Conservation (phyloP, 257 asterid species). For the Scutellaria galericulata region DNA sequence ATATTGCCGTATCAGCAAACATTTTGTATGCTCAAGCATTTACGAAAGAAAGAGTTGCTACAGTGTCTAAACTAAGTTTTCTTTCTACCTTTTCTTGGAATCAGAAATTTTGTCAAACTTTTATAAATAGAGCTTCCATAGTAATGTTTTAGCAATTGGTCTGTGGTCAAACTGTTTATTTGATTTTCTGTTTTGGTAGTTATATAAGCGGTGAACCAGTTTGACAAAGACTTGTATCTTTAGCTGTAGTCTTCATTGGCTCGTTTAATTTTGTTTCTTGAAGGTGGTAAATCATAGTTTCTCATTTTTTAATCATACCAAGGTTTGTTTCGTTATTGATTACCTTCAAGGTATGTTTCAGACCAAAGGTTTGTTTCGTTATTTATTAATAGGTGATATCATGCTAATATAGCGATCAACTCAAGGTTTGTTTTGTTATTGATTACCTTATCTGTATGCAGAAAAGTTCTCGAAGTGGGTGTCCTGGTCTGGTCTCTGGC, state of each 20-base stretch:
- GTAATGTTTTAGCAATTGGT: background rate
- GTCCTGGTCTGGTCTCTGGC: conserved; percentile 91
- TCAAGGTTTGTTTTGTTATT: conserved; percentile 20
- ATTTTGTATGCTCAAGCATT: background rate
- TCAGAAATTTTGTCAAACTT: conserved; percentile 6
- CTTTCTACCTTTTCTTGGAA: background rate
- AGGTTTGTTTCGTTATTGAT: conserved; percentile 26
- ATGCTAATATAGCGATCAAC: conserved; percentile 11
- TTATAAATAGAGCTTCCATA: background rate
- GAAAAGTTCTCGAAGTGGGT: conserved; percentile 86
- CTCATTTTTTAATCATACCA: conserved; percentile 9
- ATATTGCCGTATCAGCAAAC: background rate
- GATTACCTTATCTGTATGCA: conserved; percentile 46
- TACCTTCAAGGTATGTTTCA: background rate
- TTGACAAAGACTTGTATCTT: background rate
- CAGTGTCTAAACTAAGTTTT: background rate
- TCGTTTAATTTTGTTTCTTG: conserved; percentile 28
- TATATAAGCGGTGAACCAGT: too few relatives aligned
- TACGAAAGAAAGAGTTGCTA: conserved; percentile 6
- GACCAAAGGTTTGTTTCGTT: conserved; percentile 18
- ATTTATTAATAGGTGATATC: conserved; percentile 22
- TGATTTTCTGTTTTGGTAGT: too few relatives aligned
- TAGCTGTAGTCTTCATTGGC: background rate
- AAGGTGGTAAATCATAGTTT: conserved; percentile 6
- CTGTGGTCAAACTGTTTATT: conserved; percentile 10